Conservation (phyloP, 2,329 filamentous ascomycete species). For the Blastomyces emzantsi region DNA sequence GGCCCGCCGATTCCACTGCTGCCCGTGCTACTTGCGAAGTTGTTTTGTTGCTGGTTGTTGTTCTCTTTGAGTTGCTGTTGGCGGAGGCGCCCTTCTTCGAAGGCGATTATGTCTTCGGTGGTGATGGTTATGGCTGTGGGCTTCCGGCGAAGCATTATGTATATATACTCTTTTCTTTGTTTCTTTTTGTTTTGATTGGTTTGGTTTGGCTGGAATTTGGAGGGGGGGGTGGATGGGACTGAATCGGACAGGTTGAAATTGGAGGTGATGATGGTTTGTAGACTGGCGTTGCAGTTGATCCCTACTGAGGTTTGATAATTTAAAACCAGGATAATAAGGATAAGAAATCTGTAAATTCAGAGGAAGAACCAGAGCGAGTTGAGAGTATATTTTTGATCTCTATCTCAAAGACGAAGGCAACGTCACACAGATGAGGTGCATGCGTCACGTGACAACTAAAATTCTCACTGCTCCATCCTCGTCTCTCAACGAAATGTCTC, state of each 20-base stretch:
- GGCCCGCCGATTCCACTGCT: conserved; percentile 11
- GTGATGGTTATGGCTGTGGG: conserved; percentile 44
- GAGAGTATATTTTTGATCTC: neutral
- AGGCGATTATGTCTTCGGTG: conserved; percentile 39
- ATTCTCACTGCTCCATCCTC: neutral
- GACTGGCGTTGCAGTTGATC: neutral
- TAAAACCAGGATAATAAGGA: neutral
- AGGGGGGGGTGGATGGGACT: neutral
- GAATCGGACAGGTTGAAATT: neutral
- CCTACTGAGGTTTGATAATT: neutral
- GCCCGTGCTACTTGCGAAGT: conserved; percentile 14
- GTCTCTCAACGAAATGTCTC: neutral
- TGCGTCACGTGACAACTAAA: conserved; percentile 2
- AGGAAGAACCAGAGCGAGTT: neutral
- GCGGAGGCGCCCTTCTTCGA: conserved; percentile 36
- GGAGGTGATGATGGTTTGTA: neutral
- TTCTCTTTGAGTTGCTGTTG: conserved; percentile 16
- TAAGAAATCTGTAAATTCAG: neutral
- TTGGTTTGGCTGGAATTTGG: neutral
- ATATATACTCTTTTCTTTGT: neutral
- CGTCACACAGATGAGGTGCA: neutral
- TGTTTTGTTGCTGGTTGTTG: conserved; percentile 13
- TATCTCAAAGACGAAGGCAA: neutral
- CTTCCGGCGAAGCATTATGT: conserved; percentile 42
- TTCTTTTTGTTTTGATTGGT: neutral